phyloP scores from a whole-genome alignment of 495 filamentous ascomycete genomes.

The Talaromyces liani region DNA sequence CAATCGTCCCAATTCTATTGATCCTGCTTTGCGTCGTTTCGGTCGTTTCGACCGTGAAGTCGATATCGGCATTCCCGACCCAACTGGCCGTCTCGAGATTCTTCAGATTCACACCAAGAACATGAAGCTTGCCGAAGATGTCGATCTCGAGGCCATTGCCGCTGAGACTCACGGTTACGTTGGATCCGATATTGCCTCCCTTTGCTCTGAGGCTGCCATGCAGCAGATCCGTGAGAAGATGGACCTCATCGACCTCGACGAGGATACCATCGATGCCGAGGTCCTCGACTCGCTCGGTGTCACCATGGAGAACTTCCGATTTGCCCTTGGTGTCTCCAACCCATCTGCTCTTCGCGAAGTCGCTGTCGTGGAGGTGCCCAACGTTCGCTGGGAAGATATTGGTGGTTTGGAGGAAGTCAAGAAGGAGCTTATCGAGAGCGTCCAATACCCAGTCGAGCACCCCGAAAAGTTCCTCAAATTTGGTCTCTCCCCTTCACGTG shows the following conservation, averaged over 20 bases:
- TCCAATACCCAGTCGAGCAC: slow-evolving; percentile 98
- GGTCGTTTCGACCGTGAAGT: slow-evolving; percentile 97
- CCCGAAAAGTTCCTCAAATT: slow-evolving; percentile 99
- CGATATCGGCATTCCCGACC: slow-evolving; percentile 94
- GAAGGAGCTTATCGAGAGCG: slow-evolving; percentile 97
- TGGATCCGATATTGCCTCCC: slow-evolving; percentile 96
- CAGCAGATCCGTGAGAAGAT: slow-evolving; percentile 99
- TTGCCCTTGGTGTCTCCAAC: slow-evolving; percentile 94
- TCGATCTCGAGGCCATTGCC: slow-evolving; percentile 96
- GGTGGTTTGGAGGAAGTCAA: slow-evolving; percentile 98
- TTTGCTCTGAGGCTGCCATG: slow-evolving; percentile 99
- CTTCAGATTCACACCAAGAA: slow-evolving; percentile 99
- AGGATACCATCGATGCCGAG: slow-evolving; percentile 98
- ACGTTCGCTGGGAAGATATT: slow-evolving; percentile 99
- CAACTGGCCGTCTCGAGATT: slow-evolving; percentile 97
- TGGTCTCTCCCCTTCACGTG: slow-evolving; percentile 92
- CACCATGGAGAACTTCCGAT: slow-evolving; percentile 99
- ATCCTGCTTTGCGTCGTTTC: slow-evolving; percentile 94
- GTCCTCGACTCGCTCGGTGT: slow-evolving; percentile 96
- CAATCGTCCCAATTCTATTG: slow-evolving; percentile 96
- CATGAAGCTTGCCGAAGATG: slow-evolving; percentile 98
- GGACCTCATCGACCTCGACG: slow-evolving; percentile 98
- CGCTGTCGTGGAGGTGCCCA: slow-evolving; percentile 97
- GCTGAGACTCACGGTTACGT: slow-evolving; percentile 99
- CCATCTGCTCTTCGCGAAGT: slow-evolving; percentile 98